phyloP scores from a whole-genome alignment of 768 basidiomycete genomes.

The Wakefieldia striispora region DNA sequence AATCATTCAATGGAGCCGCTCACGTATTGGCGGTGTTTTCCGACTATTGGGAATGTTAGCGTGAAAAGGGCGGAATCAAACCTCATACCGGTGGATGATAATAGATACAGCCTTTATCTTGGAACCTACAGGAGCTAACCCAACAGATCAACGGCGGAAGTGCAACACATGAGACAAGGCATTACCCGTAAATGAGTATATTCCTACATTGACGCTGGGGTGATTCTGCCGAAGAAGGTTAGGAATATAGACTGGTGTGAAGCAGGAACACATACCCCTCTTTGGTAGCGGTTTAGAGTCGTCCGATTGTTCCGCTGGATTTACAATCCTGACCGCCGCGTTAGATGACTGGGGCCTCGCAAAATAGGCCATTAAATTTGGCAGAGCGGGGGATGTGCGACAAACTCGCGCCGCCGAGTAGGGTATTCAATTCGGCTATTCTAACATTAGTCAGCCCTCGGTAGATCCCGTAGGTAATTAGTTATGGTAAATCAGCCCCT shows the following conservation, averaged over 20 bases:
- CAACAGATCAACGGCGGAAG: neutral
- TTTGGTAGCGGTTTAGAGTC: slow-evolving; percentile 43
- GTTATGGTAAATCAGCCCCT: neutral
- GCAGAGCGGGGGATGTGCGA: neutral
- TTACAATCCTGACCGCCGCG: slow-evolving; percentile 72
- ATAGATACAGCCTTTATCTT: slow-evolving; percentile 84
- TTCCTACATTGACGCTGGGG: slow-evolving; percentile 85
- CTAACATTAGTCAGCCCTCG: slow-evolving; percentile 20
- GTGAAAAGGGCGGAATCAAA: slow-evolving; percentile 1
- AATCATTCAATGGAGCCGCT: slow-evolving; percentile 8
- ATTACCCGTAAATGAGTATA: slow-evolving; percentile 86
- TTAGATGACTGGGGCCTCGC: slow-evolving; percentile 55
- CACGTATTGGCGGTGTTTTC: slow-evolving; percentile 28
- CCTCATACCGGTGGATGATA: slow-evolving; percentile 67
- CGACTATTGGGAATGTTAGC: slow-evolving; percentile 20
- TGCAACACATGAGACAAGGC: neutral
- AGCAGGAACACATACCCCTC: slow-evolving; percentile 48
- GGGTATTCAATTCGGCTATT: too few relatives aligned
- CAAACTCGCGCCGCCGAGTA: neutral
- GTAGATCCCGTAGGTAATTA: slow-evolving; percentile 9
- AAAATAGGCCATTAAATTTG: slow-evolving; percentile 63
- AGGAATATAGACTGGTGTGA: slow-evolving; percentile 1
- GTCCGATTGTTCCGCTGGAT: slow-evolving; percentile 46
- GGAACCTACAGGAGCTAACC: slow-evolving; percentile 74
- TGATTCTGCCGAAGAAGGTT: slow-evolving; percentile 45